phyloP scores from a whole-genome alignment of 2,329 filamentous ascomycete genomes.

The Podosphaera aphanis region DNA sequence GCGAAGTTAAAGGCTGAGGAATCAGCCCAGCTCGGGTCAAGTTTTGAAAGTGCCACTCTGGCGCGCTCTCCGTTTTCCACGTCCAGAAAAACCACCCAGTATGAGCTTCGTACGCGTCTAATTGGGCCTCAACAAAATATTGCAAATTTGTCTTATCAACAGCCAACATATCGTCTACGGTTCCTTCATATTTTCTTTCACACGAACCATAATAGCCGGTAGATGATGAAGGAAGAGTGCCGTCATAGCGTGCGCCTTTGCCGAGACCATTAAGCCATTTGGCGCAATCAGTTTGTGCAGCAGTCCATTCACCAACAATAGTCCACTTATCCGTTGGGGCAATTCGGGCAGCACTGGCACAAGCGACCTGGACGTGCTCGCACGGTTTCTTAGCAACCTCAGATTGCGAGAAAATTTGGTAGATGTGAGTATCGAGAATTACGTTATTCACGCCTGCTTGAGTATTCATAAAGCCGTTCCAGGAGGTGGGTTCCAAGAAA shows the following conservation, averaged over 20 bases:
- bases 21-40: conserved; percentile 19
- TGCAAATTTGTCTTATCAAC: conserved; percentile 17
- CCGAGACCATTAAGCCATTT: conserved; percentile 31
- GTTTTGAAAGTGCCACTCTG: conserved; percentile 20
- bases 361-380: conserved; percentile 21
- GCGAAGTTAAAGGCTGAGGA: conserved; percentile 17
- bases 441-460: conserved; percentile 20
- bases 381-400: conserved; percentile 18
- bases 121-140: conserved; percentile 21
- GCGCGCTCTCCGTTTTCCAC: conserved; percentile 21
- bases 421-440: conserved; percentile 21
- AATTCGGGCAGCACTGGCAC: conserved; percentile 16
- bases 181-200: conserved; percentile 24
- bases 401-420: conserved; percentile 19
- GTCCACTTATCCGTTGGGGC: conserved; percentile 15
- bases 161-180: conserved; percentile 16
- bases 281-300: conserved; percentile 21
- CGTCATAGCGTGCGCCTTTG: conserved; percentile 30
- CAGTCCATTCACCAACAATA: conserved; percentile 22
- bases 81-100: conserved; percentile 21
- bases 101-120: conserved; percentile 20
- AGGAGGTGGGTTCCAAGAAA: conserved; percentile 28
- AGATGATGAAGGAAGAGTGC: conserved; percentile 15
- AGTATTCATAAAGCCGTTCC: conserved; percentile 38
- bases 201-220: conserved; percentile 17